A percentile compares a stretch with the other conserved stretches of the same genome.
phyloP scores from a whole-genome alignment of 1,139 yeast species.

The Suhomyces wounanorum region DNA sequence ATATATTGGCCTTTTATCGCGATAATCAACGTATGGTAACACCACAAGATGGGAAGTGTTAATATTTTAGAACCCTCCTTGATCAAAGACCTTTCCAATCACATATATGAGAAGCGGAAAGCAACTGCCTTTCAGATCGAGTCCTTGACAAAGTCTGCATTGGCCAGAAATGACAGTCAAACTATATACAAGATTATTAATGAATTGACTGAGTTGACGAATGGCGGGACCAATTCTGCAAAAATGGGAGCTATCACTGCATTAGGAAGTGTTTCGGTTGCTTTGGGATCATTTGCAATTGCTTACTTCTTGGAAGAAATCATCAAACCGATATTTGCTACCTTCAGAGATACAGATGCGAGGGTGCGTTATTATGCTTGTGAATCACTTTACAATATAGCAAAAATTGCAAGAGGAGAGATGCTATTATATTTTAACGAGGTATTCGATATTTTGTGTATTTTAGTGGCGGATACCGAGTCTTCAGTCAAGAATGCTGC shows the following conservation, averaged over 20 bases:
- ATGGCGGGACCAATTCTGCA: constrained; percentile 45
- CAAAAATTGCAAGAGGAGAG: constrained; percentile 96
- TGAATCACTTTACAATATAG: constrained; percentile 92
- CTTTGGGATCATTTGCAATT: constrained; percentile 50
- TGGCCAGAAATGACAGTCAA: constrained; percentile 68
- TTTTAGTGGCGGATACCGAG: constrained; percentile 88
- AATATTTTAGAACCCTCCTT: constrained; percentile 67
- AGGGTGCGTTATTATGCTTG: constrained; percentile 96
- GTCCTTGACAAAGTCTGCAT: constrained; percentile 73
- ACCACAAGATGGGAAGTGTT: constrained; percentile 26
- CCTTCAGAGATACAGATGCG: constrained; percentile 96
- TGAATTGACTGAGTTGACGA: constrained; percentile 46
- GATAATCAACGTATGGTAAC: not conserved
- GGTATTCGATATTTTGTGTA: constrained; percentile 88
- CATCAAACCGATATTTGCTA: constrained; percentile 90
- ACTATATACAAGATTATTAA: constrained; percentile 68
- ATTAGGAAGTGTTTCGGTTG: constrained; percentile 51
- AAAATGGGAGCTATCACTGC: constrained; percentile 57
- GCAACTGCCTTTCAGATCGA: constrained; percentile 93
- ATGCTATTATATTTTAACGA: constrained; percentile 89
- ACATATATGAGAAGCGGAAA: constrained; percentile 91
- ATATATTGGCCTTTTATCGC: not conserved
- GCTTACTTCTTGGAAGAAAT: constrained; percentile 77
- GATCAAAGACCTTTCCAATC: constrained; percentile 82
- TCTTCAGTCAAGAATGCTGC: constrained; percentile 95